Evolutionary conservation across 2,329 filamentous ascomycete species (phyloP).

Genomic region (Tolypocladium paradoxum): DNA sequence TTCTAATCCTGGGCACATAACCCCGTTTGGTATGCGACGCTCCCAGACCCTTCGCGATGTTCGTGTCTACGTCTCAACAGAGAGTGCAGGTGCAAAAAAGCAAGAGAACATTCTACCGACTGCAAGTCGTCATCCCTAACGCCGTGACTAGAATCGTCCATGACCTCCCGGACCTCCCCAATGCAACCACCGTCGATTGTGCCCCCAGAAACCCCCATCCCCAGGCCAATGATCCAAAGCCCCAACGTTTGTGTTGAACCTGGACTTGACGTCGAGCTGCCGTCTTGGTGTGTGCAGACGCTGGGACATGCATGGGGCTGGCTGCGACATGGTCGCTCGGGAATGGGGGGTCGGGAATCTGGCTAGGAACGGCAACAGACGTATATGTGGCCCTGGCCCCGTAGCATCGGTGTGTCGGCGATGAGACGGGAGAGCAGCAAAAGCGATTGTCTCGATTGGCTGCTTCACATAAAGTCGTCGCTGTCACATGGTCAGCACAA

Average conservation of each 20-base stretch:
- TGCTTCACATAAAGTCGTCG: slow-evolving; percentile 62
- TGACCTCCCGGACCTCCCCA: too few relatives aligned
- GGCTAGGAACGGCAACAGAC: background rate
- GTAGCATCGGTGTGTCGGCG: background rate
- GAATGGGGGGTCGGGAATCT: background rate
- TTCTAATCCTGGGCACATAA: background rate
- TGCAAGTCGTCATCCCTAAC: background rate
- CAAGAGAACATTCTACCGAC: background rate
- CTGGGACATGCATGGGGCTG: background rate
- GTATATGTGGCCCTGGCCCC: background rate
- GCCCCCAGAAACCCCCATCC: background rate
- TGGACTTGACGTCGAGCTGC: background rate
- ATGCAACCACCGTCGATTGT: background rate
- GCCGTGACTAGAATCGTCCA: background rate
- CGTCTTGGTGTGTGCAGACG: background rate
- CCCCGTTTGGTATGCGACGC: background rate
- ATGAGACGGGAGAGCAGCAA: background rate
- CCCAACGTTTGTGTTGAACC: background rate
- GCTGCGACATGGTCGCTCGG: background rate
- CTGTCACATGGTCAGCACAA: slow-evolving; percentile 23
- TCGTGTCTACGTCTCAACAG: background rate
- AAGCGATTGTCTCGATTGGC: background rate
- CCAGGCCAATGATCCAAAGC: background rate
- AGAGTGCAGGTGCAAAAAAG: background rate
- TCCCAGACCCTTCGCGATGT: background rate